phyloP scores from a whole-genome alignment of 2,329 filamentous ascomycete species.

The Stromatinia cepivora region DNA sequence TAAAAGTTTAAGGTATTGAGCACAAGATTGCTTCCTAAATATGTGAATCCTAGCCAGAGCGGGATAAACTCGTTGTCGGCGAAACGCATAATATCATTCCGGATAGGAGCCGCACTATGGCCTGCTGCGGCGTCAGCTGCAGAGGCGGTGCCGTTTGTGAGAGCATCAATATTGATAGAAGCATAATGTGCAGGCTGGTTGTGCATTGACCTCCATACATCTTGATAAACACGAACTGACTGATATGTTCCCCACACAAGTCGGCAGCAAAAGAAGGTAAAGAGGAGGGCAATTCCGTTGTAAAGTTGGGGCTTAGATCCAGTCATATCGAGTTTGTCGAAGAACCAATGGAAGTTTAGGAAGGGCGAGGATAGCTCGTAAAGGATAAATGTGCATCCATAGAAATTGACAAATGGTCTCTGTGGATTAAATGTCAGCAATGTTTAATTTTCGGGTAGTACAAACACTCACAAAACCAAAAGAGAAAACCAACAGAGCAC shows the following conservation, averaged over 20 bases:
- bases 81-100: conserved; percentile 50
- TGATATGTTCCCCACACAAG: conserved; percentile 77
- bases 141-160: conserved; percentile 42
- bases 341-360: conserved; percentile 89
- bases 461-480: conserved; percentile 71
- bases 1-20: conserved; percentile 78
- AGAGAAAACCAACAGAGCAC: conserved; percentile 71
- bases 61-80: conserved; percentile 58
- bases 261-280: conserved; percentile 74
- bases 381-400: conserved; percentile 76
- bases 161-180: conserved; percentile 39
- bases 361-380: conserved; percentile 86
- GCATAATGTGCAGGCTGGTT: conserved; percentile 43
- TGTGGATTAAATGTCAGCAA: conserved; percentile 42
- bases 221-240: conserved; percentile 66
- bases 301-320: conserved; percentile 72
- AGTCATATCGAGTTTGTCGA: conserved; percentile 81
- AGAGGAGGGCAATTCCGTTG: conserved; percentile 72
- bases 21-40: conserved; percentile 68
- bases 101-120: conserved; percentile 35
- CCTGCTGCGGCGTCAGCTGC: conserved; percentile 40
- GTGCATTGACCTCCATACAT: conserved; percentile 63
- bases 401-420: conserved; percentile 84
- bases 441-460: neutral
- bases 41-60: conserved; percentile 66